Conservation (phyloP, 2,329 filamentous ascomycete species). For the Aspergillus sp. region DNA sequence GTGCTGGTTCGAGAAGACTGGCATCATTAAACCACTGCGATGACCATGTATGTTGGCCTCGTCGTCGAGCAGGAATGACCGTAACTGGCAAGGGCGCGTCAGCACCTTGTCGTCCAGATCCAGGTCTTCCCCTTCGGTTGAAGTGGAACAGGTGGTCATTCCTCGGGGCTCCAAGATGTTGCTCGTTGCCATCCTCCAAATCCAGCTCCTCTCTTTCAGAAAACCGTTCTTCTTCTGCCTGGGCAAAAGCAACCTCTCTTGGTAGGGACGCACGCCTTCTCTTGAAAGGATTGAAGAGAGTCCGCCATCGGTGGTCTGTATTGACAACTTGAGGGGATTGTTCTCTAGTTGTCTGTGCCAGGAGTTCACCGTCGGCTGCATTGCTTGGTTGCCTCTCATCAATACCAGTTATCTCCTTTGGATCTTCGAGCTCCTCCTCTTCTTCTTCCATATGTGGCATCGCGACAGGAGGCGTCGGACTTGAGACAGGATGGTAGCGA, state of each 20-base stretch:
- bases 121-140: conserved; percentile 39
- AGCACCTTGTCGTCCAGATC: conserved; percentile 30
- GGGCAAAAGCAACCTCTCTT: conserved; percentile 55
- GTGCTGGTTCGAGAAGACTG: conserved; percentile 14
- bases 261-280: conserved; percentile 55
- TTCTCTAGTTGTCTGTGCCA: conserved; percentile 18
- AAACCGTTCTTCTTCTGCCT: conserved; percentile 41
- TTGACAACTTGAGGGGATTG: conserved; percentile 29
- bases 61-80: conserved; percentile 56
- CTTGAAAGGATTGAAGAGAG: conserved; percentile 54
- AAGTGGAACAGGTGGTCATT: conserved; percentile 46
- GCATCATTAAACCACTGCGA: conserved; percentile 34
- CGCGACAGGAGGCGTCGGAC: conserved; percentile 40
- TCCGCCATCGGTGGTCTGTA: conserved; percentile 41
- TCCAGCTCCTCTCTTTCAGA: conserved; percentile 19
- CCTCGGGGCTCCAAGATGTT: conserved; percentile 40
- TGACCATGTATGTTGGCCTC: conserved; percentile 52
- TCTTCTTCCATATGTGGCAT: conserved; percentile 31
- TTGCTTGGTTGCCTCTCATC: conserved; percentile 6
- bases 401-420: conserved; percentile 3
- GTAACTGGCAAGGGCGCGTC: conserved; percentile 51
- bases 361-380: conserved; percentile 11
- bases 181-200: conserved; percentile 40
- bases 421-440: conserved; percentile 17
- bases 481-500: conserved; percentile 53